Evolutionary conservation across 441 rosid species (phyloP).

Genomic region (Viola pubescens): DNA sequence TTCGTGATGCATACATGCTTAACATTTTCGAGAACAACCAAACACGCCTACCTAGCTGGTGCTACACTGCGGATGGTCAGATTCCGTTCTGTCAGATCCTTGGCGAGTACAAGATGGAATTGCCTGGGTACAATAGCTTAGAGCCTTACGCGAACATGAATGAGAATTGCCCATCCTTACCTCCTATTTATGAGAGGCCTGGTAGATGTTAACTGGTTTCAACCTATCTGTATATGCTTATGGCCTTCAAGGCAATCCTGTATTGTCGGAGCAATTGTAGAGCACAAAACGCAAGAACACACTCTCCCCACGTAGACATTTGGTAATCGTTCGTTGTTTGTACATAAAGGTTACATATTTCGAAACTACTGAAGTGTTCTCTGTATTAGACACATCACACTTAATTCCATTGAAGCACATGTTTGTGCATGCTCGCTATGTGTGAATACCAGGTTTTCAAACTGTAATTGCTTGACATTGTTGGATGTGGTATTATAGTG

Average conservation of each 20-base stretch:
- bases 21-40: constrained; percentile 64
- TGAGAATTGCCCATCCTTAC: constrained; percentile 84
- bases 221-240: constrained; percentile 5
- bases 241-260: background rate
- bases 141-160: constrained; percentile 84
- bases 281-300: too few species aligned
- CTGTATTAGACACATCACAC: too few species aligned
- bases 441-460: too few species aligned
- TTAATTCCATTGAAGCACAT: too few species aligned
- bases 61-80: constrained; percentile 41
- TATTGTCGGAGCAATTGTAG: too few species aligned
- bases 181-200: constrained; percentile 80
- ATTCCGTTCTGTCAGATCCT: constrained; percentile 82
- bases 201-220: constrained; percentile 34
- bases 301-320: too few species aligned
- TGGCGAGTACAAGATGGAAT: constrained; percentile 80
- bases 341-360: too few species aligned
- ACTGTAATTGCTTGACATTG: too few species aligned
- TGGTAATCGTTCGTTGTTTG: too few species aligned
- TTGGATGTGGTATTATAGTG: too few species aligned
- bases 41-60: constrained; percentile 76
- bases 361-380: too few species aligned
- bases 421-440: too few species aligned
- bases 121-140: constrained; percentile 67
- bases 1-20: constrained; percentile 80